phyloP scores from a whole-genome alignment of 192 early-diverging fungal genomes.

The Helicostylum pulchrum region DNA sequence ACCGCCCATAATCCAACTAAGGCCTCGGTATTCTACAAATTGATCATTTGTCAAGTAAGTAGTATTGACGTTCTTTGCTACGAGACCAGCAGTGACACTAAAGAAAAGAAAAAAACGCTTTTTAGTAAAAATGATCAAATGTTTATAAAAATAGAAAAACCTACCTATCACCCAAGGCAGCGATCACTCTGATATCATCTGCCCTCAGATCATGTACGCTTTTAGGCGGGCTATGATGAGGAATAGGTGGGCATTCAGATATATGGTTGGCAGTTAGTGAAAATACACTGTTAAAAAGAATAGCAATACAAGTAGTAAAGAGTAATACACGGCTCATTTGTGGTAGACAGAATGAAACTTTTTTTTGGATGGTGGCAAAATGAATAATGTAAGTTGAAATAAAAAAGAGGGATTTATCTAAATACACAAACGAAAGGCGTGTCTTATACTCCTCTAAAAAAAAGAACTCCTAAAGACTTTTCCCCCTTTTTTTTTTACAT shows the following conservation, averaged over 20 bases:
- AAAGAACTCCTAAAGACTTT: background rate
- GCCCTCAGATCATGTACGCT: background rate
- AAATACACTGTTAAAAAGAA: background rate
- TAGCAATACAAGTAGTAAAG: background rate
- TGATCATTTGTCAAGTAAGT: background rate
- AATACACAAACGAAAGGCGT: background rate
- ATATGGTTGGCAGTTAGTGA: background rate
- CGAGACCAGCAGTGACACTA: slow-evolving; percentile 8
- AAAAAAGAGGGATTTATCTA: background rate
- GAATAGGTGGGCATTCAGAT: slow-evolving; percentile 1
- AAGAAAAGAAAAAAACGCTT: background rate
- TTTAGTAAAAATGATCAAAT: background rate
- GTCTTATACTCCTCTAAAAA: slow-evolving; percentile 4
- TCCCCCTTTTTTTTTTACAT: no score
- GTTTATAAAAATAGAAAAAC: background rate
- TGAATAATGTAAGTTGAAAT: background rate
- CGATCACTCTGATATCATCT: slow-evolving; percentile 13
- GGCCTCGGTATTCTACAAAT: slow-evolving; percentile 38
- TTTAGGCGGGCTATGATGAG: background rate
- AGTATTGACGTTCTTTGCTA: background rate
- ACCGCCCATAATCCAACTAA: slow-evolving; percentile 52
- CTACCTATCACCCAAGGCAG: slow-evolving; percentile 19
- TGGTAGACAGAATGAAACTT: background rate
- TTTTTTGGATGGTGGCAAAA: background rate
- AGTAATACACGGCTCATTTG: background rate